Evolutionary conservation across 345 rosid species (phyloP), one percentile per base, ranked within the genome.

Genomic region (Aethionema arabicum): DNA sequence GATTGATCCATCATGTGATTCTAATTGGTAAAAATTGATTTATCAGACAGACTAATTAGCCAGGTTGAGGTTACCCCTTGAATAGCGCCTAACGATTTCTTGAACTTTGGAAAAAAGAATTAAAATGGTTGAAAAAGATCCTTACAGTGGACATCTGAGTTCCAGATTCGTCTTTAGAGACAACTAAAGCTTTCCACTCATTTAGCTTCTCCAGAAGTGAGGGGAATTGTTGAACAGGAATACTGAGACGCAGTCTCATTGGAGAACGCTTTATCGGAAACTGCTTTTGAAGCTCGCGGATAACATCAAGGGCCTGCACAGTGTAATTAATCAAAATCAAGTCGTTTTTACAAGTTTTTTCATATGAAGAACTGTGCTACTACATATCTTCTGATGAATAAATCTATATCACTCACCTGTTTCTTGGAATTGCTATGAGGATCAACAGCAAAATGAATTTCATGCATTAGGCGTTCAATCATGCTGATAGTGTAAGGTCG

Each of bases 381-480:
- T 12, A 48, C 32, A 11, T 35, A 21, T 21, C 1, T 21, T 21
- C 27, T 21, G 27, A 21, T 21, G 27, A 21, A 21, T 21, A 4
- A 29, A 8, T 16, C 3, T 7, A 48, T 5, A 42, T 11, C 3
- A 55, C 54, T 67, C 37, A 86, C 97, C 96, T 93, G 99, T 68
- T 93, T 90, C 88, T 90, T 90, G 29, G 99, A 90, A 65, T 78
- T 90, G 66, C 88, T 81, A 72, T 83, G 78, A 2, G 91, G 92
- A 40, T 93, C 99, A 69, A 90, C 84, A 65, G 97, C 96, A 37
- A 93, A 87, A 76, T 93, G 99, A 62, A 78, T 86, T 40, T 93
- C 97, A 57, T 90, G 99, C 97, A 90, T 90, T 10, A 90, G 77
- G 1, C 99, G 83, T 75, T 87, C 95, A 38, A 93, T 82, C 97